Evolutionary conservation across 192 early-diverging fungal genomes (phyloP), one percentile per base, ranked within the genome.

Genomic region (Entomortierella chlamydospora): DNA sequence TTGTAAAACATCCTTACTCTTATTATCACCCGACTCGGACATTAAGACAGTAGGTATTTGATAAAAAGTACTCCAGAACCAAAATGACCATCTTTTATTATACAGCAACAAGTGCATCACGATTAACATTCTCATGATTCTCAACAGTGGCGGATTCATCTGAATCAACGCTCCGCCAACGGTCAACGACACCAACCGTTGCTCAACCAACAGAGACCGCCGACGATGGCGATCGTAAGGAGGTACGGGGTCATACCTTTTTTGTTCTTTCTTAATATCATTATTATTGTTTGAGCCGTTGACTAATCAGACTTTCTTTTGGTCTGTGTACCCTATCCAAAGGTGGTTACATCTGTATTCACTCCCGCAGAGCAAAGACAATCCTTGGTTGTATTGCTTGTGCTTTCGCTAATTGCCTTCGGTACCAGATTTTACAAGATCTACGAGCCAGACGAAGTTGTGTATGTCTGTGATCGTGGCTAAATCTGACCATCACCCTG

Each of bases 371-470:
- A 79, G 50, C 33, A 79, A 50, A 37, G 8, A 43, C 63, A 53
- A 22, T 74, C 74, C n/a, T 28, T 33, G 30, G 13, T 68, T 10
- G 43, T 82, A 26, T 43, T 81, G 17, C 33, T 71, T 2, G 76
- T 81, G 10, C 41, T 87, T 22, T 81, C 83, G 7, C 17, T 71
- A 9, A 55, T 90, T 28, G 84, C 90, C 4, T 80, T 93, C 70
- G 52, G 87, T 22, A 88, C 91, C 0, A 85, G 93, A 39, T 94
- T 91, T 73, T 92, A 88, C 78, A 85, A 82, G 69, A 92, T 95
- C 34, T 80, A 82, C 66, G 84, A 90, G 54, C 94, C 94, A 0
- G 71, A 87, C 25, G 87, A 94, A 72, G 94, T 95, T 11, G 94
- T 95, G 86, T 88, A 86, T 73, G 83, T 82, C 12, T 33, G 11